Conservation (phyloP, 2,329 filamentous ascomycete genomes). For the Beauveria bassiana region DNA sequence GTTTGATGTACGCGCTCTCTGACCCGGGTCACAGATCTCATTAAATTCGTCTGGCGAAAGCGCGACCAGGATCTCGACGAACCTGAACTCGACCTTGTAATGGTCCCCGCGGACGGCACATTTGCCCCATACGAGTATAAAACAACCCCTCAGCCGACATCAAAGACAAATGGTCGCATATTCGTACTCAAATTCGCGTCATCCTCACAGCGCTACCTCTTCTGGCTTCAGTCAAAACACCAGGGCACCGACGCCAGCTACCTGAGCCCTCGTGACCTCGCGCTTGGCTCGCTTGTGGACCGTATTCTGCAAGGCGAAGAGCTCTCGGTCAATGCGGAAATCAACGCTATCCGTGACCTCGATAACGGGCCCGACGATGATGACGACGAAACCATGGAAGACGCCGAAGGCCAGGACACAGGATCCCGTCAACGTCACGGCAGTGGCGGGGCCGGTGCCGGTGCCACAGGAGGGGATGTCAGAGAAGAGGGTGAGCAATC, state of each 20-base stretch:
- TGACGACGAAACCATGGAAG: conserved; percentile 50
- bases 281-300: conserved; percentile 83
- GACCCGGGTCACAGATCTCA: conserved; percentile 51
- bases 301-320: conserved; percentile 80
- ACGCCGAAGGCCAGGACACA: conserved; percentile 56
- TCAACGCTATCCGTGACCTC: conserved; percentile 53
- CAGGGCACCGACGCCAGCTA: conserved; percentile 67
- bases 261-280: conserved; percentile 79
- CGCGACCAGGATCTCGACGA: conserved; percentile 61
- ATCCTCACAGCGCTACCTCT: conserved; percentile 83
- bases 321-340: conserved; percentile 67
- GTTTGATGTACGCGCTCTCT: neutral
- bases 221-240: conserved; percentile 91
- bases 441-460: conserved; percentile 75
- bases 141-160: conserved; percentile 45
- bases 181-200: conserved; percentile 91
- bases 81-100: conserved; percentile 81
- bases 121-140: conserved; percentile 73
- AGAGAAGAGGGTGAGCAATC: conserved; percentile 82
- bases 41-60: conserved; percentile 96
- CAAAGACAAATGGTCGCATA: conserved; percentile 78
- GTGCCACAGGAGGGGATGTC: conserved; percentile 84
- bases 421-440: conserved; percentile 49
- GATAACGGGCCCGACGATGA: conserved; percentile 48
- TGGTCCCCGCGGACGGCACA: conserved; percentile 82